These are phyloP conservation scores for Lentithecium fluviatile DNA, from an alignment of 495 filamentous ascomycete species.

Conservation along the genomic window DNA sequence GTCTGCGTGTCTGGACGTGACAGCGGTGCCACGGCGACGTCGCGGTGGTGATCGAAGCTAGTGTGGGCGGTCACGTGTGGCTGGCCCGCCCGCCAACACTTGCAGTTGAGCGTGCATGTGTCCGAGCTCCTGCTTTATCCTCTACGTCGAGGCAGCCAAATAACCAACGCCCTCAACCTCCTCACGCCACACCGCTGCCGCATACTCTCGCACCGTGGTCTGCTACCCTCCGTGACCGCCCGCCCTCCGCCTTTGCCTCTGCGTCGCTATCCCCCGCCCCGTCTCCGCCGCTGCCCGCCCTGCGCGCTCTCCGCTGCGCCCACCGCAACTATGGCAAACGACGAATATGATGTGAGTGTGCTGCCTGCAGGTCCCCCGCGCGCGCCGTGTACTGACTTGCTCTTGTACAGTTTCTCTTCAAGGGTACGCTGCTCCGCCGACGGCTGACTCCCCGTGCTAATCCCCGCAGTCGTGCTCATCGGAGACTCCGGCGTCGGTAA, in stretches of 20 bases:
- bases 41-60: too few relatives aligned
- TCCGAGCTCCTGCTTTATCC: conserved; percentile 12
- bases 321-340: conserved; percentile 83
- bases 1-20: too few relatives aligned
- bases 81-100: not conserved
- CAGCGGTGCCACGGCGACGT: too few relatives aligned
- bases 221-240: not conserved
- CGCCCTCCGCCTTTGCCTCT: not conserved
- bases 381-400: conserved; percentile 33
- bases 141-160: conserved; percentile 16
- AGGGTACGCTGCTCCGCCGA: conserved; percentile 60
- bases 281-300: conserved; percentile 6
- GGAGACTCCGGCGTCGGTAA: conserved; percentile 99
- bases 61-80: too few relatives aligned
- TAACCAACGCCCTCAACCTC: not conserved
- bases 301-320: conserved; percentile 9
- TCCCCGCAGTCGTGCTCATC: conserved; percentile 82
- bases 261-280: not conserved
- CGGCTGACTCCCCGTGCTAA: conserved; percentile 35
- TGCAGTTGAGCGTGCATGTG: not conserved
- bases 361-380: conserved; percentile 16
- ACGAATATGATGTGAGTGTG: conserved; percentile 96
- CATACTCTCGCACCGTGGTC: not conserved
- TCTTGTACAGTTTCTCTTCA: conserved; percentile 87
- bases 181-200: not conserved